Conservation (phyloP, 106 monocot species). For the Platanthera guangdongensis region DNA sequence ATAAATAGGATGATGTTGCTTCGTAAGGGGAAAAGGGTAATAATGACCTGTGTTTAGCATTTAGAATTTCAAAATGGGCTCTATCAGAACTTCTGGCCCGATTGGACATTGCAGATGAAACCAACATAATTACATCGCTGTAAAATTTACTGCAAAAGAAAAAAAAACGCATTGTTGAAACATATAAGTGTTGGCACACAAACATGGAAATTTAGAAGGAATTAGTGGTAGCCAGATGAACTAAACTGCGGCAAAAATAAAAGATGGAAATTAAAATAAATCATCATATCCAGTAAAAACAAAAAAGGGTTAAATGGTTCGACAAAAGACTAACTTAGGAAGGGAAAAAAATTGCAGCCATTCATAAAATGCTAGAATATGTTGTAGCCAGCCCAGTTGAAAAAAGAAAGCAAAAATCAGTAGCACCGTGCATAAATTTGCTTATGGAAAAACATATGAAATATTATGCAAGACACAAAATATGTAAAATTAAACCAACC, state of each 20-base stretch:
- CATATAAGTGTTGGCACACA: not conserved
- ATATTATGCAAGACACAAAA: too few species aligned
- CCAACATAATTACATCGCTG: constrained; percentile 74
- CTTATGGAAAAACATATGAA: too few species aligned
- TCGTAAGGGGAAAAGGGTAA: not conserved
- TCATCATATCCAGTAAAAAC: not conserved
- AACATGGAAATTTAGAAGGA: not conserved
- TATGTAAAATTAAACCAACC: too few species aligned
- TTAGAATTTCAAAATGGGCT: constrained; percentile 88
- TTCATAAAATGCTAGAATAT: too few species aligned
- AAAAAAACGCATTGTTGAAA: not conserved
- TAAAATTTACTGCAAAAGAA: constrained; percentile 63
- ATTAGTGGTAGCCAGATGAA: not conserved
- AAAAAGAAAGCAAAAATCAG: too few species aligned
- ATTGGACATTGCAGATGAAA: constrained; percentile 70
- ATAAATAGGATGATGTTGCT: not conserved
- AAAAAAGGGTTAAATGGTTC: too few species aligned
- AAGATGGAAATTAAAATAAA: not conserved
- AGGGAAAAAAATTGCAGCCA: too few species aligned
- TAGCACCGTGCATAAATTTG: too few species aligned
- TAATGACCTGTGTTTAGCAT: constrained; percentile 71
- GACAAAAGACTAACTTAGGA: too few species aligned
- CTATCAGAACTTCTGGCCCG: constrained; percentile 75
- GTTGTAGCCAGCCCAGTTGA: too few species aligned
- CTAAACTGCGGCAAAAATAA: not conserved